A percentile compares a stretch with the other conserved stretches of the same genome.
Evolutionary conservation across 805 yeast genomes (phyloP).

Genomic region (Candida nemodendra): DNA sequence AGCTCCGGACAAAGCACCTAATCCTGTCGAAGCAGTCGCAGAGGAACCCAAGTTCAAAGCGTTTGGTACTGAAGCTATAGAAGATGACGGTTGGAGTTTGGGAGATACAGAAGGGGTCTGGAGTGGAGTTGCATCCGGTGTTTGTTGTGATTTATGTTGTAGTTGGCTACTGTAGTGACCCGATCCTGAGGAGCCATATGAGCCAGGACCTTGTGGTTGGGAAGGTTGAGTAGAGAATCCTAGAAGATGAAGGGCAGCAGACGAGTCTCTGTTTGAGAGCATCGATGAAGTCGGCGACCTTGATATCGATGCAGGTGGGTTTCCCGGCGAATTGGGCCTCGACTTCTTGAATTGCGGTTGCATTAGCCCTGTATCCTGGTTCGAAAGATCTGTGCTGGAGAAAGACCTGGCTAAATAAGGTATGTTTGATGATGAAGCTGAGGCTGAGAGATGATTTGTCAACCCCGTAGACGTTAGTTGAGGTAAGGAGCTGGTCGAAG

Average conservation of each 20-base stretch:
- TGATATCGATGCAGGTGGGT: slow-evolving; percentile 18
- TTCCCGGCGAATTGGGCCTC: slow-evolving; percentile 48
- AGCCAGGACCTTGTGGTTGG: slow-evolving; percentile 6
- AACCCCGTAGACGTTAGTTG: slow-evolving; percentile 8
- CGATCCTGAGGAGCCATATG: slow-evolving; percentile 3
- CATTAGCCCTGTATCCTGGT: slow-evolving; percentile 10
- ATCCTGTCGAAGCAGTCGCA: not conserved
- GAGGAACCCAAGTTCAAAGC: slow-evolving; percentile 9
- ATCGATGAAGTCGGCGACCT: slow-evolving; percentile 26
- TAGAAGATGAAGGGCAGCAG: slow-evolving; percentile 30
- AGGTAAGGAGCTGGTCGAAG: slow-evolving; percentile 18
- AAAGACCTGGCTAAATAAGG: slow-evolving; percentile 26
- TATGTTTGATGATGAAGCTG: slow-evolving; percentile 10
- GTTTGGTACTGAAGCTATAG: slow-evolving; percentile 10
- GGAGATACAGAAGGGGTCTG: slow-evolving; percentile 40
- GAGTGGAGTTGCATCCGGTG: slow-evolving; percentile 34
- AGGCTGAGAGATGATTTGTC: slow-evolving; percentile 9
- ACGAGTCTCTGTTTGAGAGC: slow-evolving; percentile 25
- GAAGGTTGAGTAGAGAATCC: slow-evolving; percentile 23
- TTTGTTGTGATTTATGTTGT: slow-evolving; percentile 15
- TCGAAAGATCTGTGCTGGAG: slow-evolving; percentile 43
- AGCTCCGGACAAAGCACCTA: slow-evolving; percentile 1
- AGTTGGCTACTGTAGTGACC: slow-evolving; percentile 4
- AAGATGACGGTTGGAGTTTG: slow-evolving; percentile 20
- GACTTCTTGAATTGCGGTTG: slow-evolving; percentile 46